Conservation (phyloP, 75 land plant genomes). For the Pinus albicaulis region DNA sequence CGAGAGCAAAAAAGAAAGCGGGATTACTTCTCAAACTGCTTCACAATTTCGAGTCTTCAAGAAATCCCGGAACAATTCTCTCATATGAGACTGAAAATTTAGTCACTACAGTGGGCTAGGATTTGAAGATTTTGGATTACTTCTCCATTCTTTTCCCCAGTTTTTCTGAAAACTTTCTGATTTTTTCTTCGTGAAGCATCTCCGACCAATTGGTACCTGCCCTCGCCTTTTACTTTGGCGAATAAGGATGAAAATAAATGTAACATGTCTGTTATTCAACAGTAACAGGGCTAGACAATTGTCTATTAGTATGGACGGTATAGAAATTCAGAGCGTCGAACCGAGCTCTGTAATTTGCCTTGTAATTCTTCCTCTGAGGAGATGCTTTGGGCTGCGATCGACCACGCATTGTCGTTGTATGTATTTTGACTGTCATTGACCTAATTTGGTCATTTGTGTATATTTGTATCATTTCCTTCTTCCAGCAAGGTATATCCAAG, state of each 20-base stretch:
- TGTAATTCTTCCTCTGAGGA: too few relatives aligned
- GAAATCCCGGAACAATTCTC: background rate
- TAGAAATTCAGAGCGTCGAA: background rate
- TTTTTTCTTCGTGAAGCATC: background rate
- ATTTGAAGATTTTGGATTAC: too few relatives aligned
- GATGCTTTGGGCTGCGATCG: too few relatives aligned
- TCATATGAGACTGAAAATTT: background rate
- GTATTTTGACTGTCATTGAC: too few relatives aligned
- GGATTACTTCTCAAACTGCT: conserved; percentile 48
- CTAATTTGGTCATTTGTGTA: too few relatives aligned
- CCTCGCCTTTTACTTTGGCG: background rate
- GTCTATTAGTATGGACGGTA: background rate
- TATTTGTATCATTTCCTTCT: too few relatives aligned
- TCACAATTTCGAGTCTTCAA: conserved; percentile 12
- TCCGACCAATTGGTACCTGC: background rate
- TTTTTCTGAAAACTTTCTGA: too few relatives aligned
- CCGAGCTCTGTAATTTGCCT: background rate
- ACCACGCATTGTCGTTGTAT: too few relatives aligned
- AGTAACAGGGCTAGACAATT: background rate
- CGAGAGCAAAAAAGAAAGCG: conserved; percentile 48
- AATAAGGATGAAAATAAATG: background rate
- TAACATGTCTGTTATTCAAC: background rate
- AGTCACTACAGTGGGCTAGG: background rate
- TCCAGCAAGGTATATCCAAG: too few relatives aligned
- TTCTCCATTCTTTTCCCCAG: too few relatives aligned